Evolutionary conservation across 225 moss, liverwort and hornwort species (phyloP).

Genomic region (Antitrichia curtipendula): DNA sequence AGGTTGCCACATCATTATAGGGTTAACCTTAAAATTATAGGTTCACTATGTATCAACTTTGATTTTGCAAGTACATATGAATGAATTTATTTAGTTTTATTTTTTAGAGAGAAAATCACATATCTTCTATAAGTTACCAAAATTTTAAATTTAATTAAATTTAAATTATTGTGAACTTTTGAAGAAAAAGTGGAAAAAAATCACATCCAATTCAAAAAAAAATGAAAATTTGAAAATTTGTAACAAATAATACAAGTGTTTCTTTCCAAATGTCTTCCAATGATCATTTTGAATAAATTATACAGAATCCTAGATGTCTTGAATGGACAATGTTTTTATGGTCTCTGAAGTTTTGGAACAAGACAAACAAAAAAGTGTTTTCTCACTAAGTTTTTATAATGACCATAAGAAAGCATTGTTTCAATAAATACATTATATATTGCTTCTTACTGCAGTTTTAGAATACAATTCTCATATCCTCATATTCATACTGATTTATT

Average conservation of each 20-base stretch:
- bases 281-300: neutral
- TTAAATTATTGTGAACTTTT: neutral
- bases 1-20: accelerated
- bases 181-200: neutral
- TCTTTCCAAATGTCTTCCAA: no score
- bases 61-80: neutral
- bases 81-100: neutral
- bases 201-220: neutral
- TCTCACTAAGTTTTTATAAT: neutral
- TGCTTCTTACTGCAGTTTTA: neutral
- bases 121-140: neutral
- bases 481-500: neutral
- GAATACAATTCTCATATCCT: neutral
- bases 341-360: neutral
- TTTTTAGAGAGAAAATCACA: neutral
- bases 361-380: neutral
- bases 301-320: neutral
- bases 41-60: neutral
- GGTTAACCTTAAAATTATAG: accelerated
- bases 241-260: neutral
- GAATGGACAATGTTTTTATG: neutral
- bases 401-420: neutral
- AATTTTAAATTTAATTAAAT: neutral
- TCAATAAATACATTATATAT: neutral
- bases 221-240: neutral